Base-by-base conservation (phyloP, 768 basidiomycete species). In the Boletus rubroflammeus region DNA sequence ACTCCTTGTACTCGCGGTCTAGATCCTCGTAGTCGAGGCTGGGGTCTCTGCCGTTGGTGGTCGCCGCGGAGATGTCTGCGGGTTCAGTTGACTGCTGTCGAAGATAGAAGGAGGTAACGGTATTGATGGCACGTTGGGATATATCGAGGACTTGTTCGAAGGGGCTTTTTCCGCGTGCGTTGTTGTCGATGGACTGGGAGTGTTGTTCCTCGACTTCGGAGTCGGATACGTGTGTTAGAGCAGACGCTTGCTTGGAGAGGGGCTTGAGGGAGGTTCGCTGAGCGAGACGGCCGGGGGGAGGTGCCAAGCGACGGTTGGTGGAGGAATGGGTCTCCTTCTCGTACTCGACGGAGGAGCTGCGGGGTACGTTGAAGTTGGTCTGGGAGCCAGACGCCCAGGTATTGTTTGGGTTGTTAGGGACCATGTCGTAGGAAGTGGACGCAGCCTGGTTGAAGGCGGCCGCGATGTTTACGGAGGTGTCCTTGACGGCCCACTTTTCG, bases 391-490 rank as follows among this genome's bases (percentile, higher is more conserved):
- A 85, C 3, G 82, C 83, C 89, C 87, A 89, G 1, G 84, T 71
- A 49, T 74, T 74, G 67, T 88, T 86, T 28, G 83, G 81, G 60
- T 79, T 82, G 61, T 67, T 72, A 31, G 74, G 65, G 39, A 59
- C 62, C 75, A 81, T 80, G 54, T 76, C 74, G 60, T 60, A 53
- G 34, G 67, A 72, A 4, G 65, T 64, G 47, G 66, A 74, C 21
- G 80, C 87, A 19, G 91, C 92, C 68, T 86, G 83, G 60, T 77
- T 75, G 65, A 94, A 88, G 29, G 91, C 92, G 62, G 81, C 81
- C 10, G 90, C 92, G 63, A 92, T 86, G 71, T 90, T 88, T 47
- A 93, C 92, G 19, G 90, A 86, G 42, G 92, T 93, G 71, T 90
- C 89, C 63, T 87, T 87, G 55, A 90, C 81, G 54, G 68, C 67